Evolutionary conservation across 2,329 filamentous ascomycete species (phyloP), one percentile per base, ranked within the genome.

Genomic region (Amesomyces nigricolor): DNA sequence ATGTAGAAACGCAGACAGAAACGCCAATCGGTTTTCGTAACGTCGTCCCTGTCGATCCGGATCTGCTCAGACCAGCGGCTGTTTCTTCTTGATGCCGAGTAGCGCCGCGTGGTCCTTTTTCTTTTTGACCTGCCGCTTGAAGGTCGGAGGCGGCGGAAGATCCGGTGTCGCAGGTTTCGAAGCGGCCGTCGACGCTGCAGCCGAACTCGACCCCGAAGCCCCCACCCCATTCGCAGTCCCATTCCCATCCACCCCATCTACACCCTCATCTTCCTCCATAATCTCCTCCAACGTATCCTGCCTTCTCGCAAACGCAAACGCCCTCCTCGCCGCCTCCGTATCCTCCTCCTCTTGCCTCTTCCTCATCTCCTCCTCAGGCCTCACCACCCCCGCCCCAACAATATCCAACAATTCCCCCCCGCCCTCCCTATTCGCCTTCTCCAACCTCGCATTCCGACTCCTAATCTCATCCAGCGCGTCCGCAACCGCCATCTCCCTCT

Each of bases 401-500:
- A 82, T 81, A 54, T 86, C 82, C 3, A 82, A 8, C 54, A 51
- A 16, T 75, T 11, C 82, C 82, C 58, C 89, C 83, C 66, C 83
- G 2, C 82, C 83, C 58, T 89, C 85, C 65, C 83, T 82, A 54
- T 83, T 82, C 8, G 86, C 87, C 61, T 88, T 80, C 70, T 95
- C 89, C 48, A 94, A 84, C 60, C 91, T 79, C 7, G 94, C 94
- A 73, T 99, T 99, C 61, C 92, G 77, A 51, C 89, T 92, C 54
- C 92, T 79, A 55, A 99, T 96, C 73, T 96, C 91, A 70, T 99
- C 94, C 53, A 99, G 74, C 7, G 91, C 92, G 75, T 99, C 94
- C 2, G 94, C 94, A 44, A 96, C 89, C 16, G 88, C 89, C 91
- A 99, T 99, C 72, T 99, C 94, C 40, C 87, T 80, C 75, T 94